phyloP scores from a whole-genome alignment of 2,329 filamentous ascomycete genomes.

The Alternaria triticimaculans region DNA sequence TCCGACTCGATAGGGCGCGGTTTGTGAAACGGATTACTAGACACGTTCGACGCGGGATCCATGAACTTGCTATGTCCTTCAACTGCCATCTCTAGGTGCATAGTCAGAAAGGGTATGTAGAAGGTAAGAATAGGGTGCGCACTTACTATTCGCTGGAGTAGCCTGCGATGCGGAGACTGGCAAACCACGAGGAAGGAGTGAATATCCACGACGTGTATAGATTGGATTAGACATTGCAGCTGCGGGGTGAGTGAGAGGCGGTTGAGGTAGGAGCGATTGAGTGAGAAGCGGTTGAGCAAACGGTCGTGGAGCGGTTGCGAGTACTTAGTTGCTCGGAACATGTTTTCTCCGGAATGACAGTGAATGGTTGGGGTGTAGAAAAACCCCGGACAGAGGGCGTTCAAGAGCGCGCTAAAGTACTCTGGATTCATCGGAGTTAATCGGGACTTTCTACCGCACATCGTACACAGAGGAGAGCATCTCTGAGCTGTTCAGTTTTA shows the following conservation, averaged over 20 bases:
- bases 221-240: not conserved
- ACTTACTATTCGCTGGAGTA: not conserved
- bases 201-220: not conserved
- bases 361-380: not conserved
- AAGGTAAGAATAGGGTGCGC: not conserved
- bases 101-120: not conserved
- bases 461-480: too few species aligned
- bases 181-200: fast-evolving
- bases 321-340: not conserved
- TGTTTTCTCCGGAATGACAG: not conserved
- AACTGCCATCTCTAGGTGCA: not conserved
- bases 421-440: too few species aligned
- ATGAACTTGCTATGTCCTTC: fast-evolving
- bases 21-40: not conserved
- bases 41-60: too few species aligned
- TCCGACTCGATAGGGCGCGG: not conserved
- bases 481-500: too few species aligned
- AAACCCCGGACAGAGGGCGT: not conserved
- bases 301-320: not conserved
- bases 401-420: too few species aligned
- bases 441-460: too few species aligned
- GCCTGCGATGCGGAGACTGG: not conserved
- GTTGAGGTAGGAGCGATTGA: not conserved
- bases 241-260: not conserved
- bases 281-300: not conserved